phyloP scores from a whole-genome alignment of 306 rosid genomes.

The Ochetophila trinervis region DNA sequence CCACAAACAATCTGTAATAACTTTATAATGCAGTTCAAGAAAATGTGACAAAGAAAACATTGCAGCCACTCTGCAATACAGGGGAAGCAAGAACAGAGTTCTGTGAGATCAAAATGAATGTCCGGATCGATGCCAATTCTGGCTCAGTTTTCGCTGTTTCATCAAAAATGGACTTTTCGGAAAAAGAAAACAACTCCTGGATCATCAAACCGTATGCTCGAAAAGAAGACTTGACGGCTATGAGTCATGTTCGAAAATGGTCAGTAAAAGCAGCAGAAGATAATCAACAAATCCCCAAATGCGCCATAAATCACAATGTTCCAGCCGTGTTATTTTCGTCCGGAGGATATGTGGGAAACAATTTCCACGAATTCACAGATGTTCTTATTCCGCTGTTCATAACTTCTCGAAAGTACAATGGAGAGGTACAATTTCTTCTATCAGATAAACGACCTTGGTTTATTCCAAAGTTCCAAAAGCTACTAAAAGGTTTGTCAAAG shows the following conservation, averaged over 20 bases:
- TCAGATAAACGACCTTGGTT: constrained; percentile 47
- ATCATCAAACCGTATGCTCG: constrained; percentile 76
- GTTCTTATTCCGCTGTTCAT: constrained; percentile 65
- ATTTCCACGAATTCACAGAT: constrained; percentile 85
- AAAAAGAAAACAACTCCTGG: constrained; percentile 41
- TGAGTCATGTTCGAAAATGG: constrained; percentile 60
- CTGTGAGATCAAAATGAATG: constrained; percentile 53
- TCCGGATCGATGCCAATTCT: constrained; percentile 48
- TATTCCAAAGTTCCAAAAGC: constrained; percentile 40
- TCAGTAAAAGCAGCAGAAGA: constrained; percentile 34
- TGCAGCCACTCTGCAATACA: constrained; percentile 41
- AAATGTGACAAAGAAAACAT: constrained; percentile 25
- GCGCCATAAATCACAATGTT: constrained; percentile 48
- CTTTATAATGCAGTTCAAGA: constrained; percentile 33
- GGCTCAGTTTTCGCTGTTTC: constrained; percentile 47
- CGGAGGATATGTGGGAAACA: constrained; percentile 77
- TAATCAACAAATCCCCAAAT: constrained; percentile 32
- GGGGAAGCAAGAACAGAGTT: constrained; percentile 51
- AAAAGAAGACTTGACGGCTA: constrained; percentile 45
- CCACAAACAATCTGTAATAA: background rate
- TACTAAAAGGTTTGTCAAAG: constrained; percentile 53
- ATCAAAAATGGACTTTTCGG: constrained; percentile 23
- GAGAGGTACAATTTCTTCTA: constrained; percentile 67
- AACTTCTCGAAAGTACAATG: constrained; percentile 56
- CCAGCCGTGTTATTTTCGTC: constrained; percentile 71